Evolutionary conservation across 768 basidiomycete species (phyloP), one percentile per base, ranked within the genome.

Genomic region (Leucosporidium yakuticum): DNA sequence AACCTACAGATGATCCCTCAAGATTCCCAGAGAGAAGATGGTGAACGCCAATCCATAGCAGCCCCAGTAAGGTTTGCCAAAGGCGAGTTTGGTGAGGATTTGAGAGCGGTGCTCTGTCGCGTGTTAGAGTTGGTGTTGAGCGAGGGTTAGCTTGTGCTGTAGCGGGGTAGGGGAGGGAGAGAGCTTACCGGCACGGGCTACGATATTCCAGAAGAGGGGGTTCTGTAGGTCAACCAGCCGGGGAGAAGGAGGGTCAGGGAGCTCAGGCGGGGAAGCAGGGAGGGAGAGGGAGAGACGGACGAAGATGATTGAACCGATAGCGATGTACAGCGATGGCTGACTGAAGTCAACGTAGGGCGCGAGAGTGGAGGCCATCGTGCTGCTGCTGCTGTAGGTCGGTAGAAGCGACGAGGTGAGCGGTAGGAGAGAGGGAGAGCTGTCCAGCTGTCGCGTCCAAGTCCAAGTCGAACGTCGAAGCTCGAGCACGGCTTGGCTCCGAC

Each of bases 141-240:
- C 39, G 39, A 44, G 39, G 8, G 39, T 44, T 44, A 44, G 39
- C 39, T 15, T 44, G 39, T 44, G 39, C 39, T 44, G 14, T 23
- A 11, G 25, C 17, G 17, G 29, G 49, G 60, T 21, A 34, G 56
- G 23, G 51, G 31, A 44, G 39, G 36, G 49, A 19, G n/a, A 31
- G 19, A 36, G 36, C 67, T 15, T 0, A 74, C 67, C 75, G 27
- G 69, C 61, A 4, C 67, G 65, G 31, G 95, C 95, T 34, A 94
- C 86, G 69, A 92, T 86, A 79, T 99, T 99, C 95, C 95, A 99
- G 67, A 88, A 92, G 1, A 87, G 86, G 0, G 95, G 95, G 75
- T 97, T 97, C 74, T 73, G 57, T n/a, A 2, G 36, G 36, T 34
- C 57, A 32, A 23, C 23, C 34, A 36, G 29, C 32, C 34, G 34